These are phyloP conservation scores for Chamaenerion angustifolium DNA, from an alignment of 345 rosid species.

Conservation along the genomic window DNA sequence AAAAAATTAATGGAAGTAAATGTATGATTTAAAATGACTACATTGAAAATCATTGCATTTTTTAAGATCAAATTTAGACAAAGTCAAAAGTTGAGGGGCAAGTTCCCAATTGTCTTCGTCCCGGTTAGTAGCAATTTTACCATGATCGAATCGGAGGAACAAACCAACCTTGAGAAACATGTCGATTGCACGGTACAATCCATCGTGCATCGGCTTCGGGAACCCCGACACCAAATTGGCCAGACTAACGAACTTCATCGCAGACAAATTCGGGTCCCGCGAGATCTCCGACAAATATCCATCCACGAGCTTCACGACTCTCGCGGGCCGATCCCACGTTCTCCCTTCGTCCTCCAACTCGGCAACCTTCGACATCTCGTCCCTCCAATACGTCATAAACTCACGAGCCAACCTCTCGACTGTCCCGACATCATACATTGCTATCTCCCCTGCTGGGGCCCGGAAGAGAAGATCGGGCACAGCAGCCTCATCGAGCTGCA, in stretches of 20 bases:
- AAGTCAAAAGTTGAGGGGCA: too few species aligned
- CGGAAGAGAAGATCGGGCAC: conserved; percentile 34
- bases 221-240: conserved; percentile 33
- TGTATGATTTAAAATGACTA: too few species aligned
- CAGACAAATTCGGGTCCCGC: conserved; percentile 35
- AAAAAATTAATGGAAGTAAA: too few species aligned
- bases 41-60: too few species aligned
- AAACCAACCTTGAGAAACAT: conserved; percentile 54
- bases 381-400: conserved; percentile 19
- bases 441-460: conserved; percentile 26
- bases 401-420: conserved; percentile 40
- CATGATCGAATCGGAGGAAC: background rate
- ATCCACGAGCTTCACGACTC: conserved; percentile 48
- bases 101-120: too few species aligned
- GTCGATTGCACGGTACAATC: conserved; percentile 62
- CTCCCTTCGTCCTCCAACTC: conserved; percentile 15
- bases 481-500: conserved; percentile 42
- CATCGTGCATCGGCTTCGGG: conserved; percentile 50
- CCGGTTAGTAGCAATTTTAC: too few species aligned
- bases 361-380: conserved; percentile 11
- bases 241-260: conserved; percentile 23
- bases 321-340: conserved; percentile 25
- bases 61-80: too few species aligned
- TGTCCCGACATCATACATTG: conserved; percentile 38
- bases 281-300: conserved; percentile 55